Evolutionary conservation across 768 basidiomycete species (phyloP), one percentile per base, ranked within the genome.

Genomic region (Cytidiella melzeri): DNA sequence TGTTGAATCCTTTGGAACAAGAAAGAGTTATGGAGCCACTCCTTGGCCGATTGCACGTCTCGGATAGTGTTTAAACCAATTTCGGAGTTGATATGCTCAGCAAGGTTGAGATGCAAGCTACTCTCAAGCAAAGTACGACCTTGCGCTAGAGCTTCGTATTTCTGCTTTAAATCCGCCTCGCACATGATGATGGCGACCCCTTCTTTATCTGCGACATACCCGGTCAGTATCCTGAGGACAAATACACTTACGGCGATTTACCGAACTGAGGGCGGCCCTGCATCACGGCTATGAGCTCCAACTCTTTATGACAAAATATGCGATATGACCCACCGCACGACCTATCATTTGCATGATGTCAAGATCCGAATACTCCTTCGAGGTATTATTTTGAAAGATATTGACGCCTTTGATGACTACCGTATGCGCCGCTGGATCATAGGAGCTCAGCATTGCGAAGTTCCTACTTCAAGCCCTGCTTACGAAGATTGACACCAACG

Each of bases 261-360:
- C 92, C 92, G 61, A 90, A 95, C 65, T 97, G 93, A 23, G 93
- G 92, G 27, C 93, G 77, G 7, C 93, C 92, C 82, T 91, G 49
- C 11, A 2, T 13, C 1, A 18, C 11, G 7, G 6, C 9, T 21
- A 3, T n/a, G 12, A 21, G 28, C 11, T 4, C 30, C 21, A 20
- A 18, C 19, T 21, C 23, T 18, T n/a, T 11, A 7, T 20, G 45
- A 18, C 40, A 18, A 11, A 20, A 20, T 6, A 38, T n/a, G n/a
- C n/a, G n/a, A 19, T 18, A 10, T 30, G 53, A 57, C 82, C 64
- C 62, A 90, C 89, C 38, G 93, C 93, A 41, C 96, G 80, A 5
- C 95, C 96, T 50, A 97, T 79, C 95, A 97, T 97, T 65, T 96
- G 94, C 76, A 90, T 82, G 24, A 97, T 75, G 58, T 97, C 96